phyloP scores from a whole-genome alignment of 768 basidiomycete species.

The Xerocomellus chrysenteron region DNA sequence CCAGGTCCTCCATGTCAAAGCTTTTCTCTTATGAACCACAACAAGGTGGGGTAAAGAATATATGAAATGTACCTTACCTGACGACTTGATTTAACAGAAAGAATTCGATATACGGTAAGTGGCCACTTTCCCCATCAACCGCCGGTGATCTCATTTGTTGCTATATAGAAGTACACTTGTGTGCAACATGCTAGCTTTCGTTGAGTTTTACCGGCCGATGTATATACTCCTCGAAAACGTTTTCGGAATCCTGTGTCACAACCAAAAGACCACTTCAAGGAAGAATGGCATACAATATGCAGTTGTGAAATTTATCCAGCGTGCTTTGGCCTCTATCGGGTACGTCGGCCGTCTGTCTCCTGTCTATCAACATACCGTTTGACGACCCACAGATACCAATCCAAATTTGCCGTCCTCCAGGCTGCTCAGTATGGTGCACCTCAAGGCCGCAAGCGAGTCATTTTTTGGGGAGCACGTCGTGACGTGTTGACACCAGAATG shows the following conservation, averaged over 20 bases:
- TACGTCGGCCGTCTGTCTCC: conserved; percentile 30
- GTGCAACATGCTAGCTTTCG: conserved; percentile 69
- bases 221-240: conserved; percentile 79
- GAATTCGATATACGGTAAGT: conserved; percentile 58
- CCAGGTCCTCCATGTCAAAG: conserved; percentile 77
- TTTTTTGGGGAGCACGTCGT: conserved; percentile 64
- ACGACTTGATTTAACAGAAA: conserved; percentile 36
- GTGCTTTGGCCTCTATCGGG: conserved; percentile 64
- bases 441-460: conserved; percentile 63
- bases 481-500: conserved; percentile 58
- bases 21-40: conserved; percentile 64
- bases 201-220: conserved; percentile 60
- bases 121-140: not conserved
- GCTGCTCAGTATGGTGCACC: conserved; percentile 73
- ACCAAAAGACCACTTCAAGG: conserved; percentile 41
- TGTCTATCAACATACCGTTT: not conserved
- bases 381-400: conserved; percentile 51
- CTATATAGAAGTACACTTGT: conserved; percentile 54
- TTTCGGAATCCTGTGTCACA: conserved; percentile 53
- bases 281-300: conserved; percentile 47
- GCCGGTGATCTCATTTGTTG: not conserved
- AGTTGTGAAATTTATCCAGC: conserved; percentile 64
- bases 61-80: not conserved
- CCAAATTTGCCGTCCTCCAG: conserved; percentile 61
- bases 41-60: conserved; percentile 42